These are phyloP conservation scores for Buddleja alternifolia DNA, from an alignment of 257 asterid genomes.

Conservation along the genomic window DNA sequence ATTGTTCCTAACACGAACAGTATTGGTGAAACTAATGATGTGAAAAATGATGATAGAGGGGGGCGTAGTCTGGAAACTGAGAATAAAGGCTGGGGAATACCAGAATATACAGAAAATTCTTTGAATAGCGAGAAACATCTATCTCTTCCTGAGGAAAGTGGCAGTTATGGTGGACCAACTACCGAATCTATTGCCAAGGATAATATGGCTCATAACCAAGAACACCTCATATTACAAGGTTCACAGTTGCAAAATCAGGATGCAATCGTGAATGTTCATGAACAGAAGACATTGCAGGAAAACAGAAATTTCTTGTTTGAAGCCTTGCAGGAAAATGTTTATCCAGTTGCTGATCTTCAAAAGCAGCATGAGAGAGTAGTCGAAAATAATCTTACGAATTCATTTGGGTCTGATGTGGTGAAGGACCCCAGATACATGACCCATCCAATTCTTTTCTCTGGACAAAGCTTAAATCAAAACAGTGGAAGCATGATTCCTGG, in stretches of 20 bases:
- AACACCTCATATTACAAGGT: slow-evolving; percentile 30
- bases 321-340: slow-evolving; percentile 35
- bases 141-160: slow-evolving; percentile 36
- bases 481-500: slow-evolving; percentile 37
- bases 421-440: slow-evolving; percentile 36
- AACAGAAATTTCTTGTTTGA: slow-evolving; percentile 27
- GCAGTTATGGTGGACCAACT: slow-evolving; percentile 34
- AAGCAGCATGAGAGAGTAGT: slow-evolving; percentile 30
- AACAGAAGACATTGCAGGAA: slow-evolving; percentile 35
- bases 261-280: slow-evolving; percentile 33
- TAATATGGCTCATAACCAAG: slow-evolving; percentile 34
- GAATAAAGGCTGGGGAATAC: slow-evolving; percentile 37
- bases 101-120: slow-evolving; percentile 32
- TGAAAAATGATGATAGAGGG: slow-evolving; percentile 40
- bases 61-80: slow-evolving; percentile 34
- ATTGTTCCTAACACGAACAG: slow-evolving; percentile 28
- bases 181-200: slow-evolving; percentile 37
- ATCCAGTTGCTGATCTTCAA: slow-evolving; percentile 42
- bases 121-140: slow-evolving; percentile 34
- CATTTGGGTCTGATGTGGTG: slow-evolving; percentile 41
- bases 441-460: slow-evolving; percentile 40
- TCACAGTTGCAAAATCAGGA: slow-evolving; percentile 39
- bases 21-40: slow-evolving; percentile 32
- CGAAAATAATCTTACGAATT: slow-evolving; percentile 34
- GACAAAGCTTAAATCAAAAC: slow-evolving; percentile 44